A percentile compares a stretch with the other conserved stretches of the same genome.
Evolutionary conservation across 352 stramenopile species (phyloP).

Genomic region (Phytophthora nicotianae): DNA sequence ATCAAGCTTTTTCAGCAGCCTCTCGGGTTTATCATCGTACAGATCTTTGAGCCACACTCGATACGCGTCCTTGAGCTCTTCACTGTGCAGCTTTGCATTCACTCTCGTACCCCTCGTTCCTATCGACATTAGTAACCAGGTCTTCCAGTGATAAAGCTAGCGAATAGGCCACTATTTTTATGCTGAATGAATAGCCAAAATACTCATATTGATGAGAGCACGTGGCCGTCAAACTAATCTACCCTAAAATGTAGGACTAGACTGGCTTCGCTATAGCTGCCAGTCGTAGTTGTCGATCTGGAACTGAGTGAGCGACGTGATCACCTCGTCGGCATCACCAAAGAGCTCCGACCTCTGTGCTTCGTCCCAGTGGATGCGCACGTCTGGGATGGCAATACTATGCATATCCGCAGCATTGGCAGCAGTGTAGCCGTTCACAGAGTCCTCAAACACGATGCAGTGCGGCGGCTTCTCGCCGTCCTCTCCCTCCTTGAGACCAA

Average conservation of each 20-base stretch:
- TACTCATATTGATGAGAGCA: slow-evolving; percentile 27
- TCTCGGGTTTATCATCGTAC: slow-evolving; percentile 44
- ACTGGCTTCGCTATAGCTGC: slow-evolving; percentile 29
- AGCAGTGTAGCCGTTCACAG: slow-evolving; percentile 64
- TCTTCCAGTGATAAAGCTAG: neutral
- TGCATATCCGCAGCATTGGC: slow-evolving; percentile 72
- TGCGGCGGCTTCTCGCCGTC: slow-evolving; percentile 35
- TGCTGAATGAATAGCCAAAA: slow-evolving; percentile 7
- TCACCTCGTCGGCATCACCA: slow-evolving; percentile 60
- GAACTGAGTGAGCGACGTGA: slow-evolving; percentile 68
- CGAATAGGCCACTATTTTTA: slow-evolving; percentile 28
- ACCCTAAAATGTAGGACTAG: slow-evolving; percentile 1
- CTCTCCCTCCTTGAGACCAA: slow-evolving; percentile 42
- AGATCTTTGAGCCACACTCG: slow-evolving; percentile 47
- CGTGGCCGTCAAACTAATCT: neutral
- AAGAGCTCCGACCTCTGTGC: slow-evolving; percentile 55
- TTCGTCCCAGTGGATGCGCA: slow-evolving; percentile 62
- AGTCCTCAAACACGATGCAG: slow-evolving; percentile 84
- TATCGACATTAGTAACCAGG: slow-evolving; percentile 10
- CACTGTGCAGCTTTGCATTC: slow-evolving; percentile 26
- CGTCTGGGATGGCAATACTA: slow-evolving; percentile 72
- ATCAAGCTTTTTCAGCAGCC: slow-evolving; percentile 34
- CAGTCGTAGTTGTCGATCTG: slow-evolving; percentile 62
- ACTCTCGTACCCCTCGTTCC: neutral
- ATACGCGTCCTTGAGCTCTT: slow-evolving; percentile 48